Conservation (phyloP, 306 rosid genomes). For the Trifolium pratense region DNA sequence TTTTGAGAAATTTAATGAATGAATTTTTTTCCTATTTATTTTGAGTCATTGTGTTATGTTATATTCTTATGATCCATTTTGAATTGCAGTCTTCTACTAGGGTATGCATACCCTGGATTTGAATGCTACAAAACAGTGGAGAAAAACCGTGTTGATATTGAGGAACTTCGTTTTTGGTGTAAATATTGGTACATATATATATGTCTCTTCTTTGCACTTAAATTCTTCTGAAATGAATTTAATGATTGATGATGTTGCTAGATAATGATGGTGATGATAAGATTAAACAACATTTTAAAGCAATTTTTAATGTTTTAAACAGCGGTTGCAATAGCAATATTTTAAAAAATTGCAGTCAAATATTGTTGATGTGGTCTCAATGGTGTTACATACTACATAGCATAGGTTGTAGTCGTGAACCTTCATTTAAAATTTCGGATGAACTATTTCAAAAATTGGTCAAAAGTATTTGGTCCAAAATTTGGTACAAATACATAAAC, state of each 20-base stretch:
- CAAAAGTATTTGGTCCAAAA: too few relatives aligned
- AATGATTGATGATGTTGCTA: background rate
- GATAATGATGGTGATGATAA: background rate
- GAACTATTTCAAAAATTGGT: too few relatives aligned
- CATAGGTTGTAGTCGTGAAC: too few relatives aligned
- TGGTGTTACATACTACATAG: too few relatives aligned
- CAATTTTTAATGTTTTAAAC: too few relatives aligned
- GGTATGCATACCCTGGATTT: slow-evolving; percentile 94
- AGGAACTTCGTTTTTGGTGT: slow-evolving; percentile 95
- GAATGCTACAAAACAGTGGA: slow-evolving; percentile 83
- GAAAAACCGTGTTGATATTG: slow-evolving; percentile 64
- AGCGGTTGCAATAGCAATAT: background rate
- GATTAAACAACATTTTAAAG: too few relatives aligned
- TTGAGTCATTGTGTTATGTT: background rate
- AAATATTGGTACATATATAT: slow-evolving; percentile 82
- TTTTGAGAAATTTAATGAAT: background rate
- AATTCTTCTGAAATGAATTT: background rate
- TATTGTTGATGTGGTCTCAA: background rate
- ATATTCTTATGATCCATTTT: background rate
- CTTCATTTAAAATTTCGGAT: too few relatives aligned
- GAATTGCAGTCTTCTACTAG: slow-evolving; percentile 63
- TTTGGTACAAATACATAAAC: too few relatives aligned
- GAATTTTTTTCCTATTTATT: background rate
- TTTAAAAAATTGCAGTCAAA: background rate
- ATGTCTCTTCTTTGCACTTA: background rate